These are phyloP conservation scores for Penicillium sp. DNA, from an alignment of 2,329 filamentous ascomycete species.

Conservation along the genomic window DNA sequence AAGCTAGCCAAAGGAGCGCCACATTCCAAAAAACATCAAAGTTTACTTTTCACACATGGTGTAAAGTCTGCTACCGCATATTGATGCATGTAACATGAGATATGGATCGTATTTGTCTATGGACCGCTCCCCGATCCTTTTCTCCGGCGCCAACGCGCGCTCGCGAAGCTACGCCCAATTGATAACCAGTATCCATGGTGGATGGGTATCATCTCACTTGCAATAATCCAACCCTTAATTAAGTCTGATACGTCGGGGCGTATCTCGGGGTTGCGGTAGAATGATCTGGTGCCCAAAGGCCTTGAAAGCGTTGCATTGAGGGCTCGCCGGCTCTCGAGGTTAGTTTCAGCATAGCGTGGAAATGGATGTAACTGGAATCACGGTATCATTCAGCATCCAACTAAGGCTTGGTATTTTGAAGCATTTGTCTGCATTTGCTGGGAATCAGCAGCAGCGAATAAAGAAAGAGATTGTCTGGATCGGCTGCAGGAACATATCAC, in stretches of 20 bases:
- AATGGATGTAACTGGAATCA: slow-evolving; percentile 12
- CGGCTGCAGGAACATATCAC: slow-evolving; percentile 20
- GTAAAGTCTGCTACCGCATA: not conserved
- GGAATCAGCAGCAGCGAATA: slow-evolving; percentile 1
- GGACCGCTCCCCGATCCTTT: not conserved
- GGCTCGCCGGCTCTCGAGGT: not conserved
- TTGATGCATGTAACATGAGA: slow-evolving; percentile 1
- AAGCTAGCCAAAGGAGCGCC: not conserved
- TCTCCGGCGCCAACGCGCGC: not conserved
- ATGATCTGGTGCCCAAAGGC: not conserved
- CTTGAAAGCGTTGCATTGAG: not conserved
- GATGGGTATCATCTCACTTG: slow-evolving; percentile 20
- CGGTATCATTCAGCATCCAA: not conserved
- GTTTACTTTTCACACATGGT: not conserved
- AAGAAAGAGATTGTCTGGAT: not conserved
- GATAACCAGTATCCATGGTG: not conserved
- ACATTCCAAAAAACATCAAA: not conserved
- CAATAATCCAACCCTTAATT: not conserved
- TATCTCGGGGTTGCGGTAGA: slow-evolving; percentile 2
- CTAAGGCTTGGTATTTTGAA: not conserved
- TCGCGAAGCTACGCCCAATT: slow-evolving; percentile 5
- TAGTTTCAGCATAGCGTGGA: not conserved
- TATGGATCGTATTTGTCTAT: slow-evolving; percentile 1
- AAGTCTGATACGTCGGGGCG: slow-evolving; percentile 8
- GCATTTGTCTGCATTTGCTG: not conserved